Evolutionary conservation across 2,329 filamentous ascomycete species (phyloP).

Genomic region (Zopfia rhizophila): DNA sequence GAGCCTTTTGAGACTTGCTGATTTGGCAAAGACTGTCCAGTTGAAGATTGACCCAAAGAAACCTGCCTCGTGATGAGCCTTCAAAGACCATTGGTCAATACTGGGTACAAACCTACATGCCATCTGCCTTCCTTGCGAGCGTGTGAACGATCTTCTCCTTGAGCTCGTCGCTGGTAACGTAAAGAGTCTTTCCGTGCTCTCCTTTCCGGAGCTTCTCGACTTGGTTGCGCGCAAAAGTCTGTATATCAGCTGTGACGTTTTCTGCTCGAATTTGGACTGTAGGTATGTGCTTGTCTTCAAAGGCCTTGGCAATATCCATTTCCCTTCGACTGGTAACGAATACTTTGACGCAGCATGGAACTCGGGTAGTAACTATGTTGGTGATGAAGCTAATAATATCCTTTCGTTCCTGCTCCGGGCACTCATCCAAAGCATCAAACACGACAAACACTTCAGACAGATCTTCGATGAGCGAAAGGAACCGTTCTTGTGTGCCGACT

Average conservation of each 20-base stretch:
- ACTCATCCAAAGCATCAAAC: slow-evolving; percentile 29
- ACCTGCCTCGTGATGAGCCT: slow-evolving; percentile 22
- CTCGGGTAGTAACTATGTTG: slow-evolving; percentile 12
- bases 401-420: slow-evolving; percentile 13
- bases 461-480: slow-evolving; percentile 16
- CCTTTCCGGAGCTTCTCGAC: slow-evolving; percentile 26
- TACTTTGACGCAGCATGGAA: slow-evolving; percentile 21
- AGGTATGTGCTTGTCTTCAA: slow-evolving; percentile 24
- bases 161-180: slow-evolving; percentile 21
- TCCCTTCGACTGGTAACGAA: slow-evolving; percentile 33
- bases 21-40: slow-evolving; percentile 27
- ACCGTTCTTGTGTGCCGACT: slow-evolving; percentile 20
- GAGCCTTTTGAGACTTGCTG: slow-evolving; percentile 23
- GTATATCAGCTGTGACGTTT: slow-evolving; percentile 29
- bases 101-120: slow-evolving; percentile 27
- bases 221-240: slow-evolving; percentile 20
- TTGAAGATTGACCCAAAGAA: slow-evolving; percentile 34
- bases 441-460: slow-evolving; percentile 17
- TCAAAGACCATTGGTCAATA: not conserved
- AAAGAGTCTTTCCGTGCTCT: slow-evolving; percentile 27
- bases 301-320: slow-evolving; percentile 30
- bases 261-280: slow-evolving; percentile 27
- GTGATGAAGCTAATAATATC: slow-evolving; percentile 20
- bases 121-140: slow-evolving; percentile 27
- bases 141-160: slow-evolving; percentile 25